These are phyloP conservation scores for Globisporangium sylvaticum DNA, from an alignment of 352 stramenopile genomes.

Conservation along the genomic window DNA sequence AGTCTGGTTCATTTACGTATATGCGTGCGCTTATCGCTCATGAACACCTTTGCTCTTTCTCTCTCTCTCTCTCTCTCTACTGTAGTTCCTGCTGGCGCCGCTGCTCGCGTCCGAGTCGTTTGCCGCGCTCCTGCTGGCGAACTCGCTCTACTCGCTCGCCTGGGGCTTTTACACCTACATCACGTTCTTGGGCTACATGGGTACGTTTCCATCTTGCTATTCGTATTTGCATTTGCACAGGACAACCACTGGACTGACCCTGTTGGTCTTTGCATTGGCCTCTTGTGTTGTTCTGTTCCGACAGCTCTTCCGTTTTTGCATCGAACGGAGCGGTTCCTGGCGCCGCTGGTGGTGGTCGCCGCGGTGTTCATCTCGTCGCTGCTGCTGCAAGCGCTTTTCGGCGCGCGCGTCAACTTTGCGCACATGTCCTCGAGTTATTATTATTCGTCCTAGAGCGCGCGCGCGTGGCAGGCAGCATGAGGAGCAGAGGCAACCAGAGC, in stretches of 20 bases:
- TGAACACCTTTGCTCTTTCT: neutral
- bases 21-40: neutral
- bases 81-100: constrained; percentile 94
- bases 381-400: constrained; percentile 68
- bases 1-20: neutral
- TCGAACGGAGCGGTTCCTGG: constrained; percentile 87
- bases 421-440: constrained; percentile 80
- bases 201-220: constrained; percentile 31
- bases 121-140: constrained; percentile 87
- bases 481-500: neutral
- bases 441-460: constrained; percentile 44
- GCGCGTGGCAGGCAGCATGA: neutral
- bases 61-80: constrained; percentile 11
- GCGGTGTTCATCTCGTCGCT: constrained; percentile 81
- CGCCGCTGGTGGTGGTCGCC: constrained; percentile 75
- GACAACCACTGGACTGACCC: neutral
- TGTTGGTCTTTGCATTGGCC: neutral
- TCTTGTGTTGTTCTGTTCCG: neutral
- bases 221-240: neutral
- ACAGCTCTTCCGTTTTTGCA: constrained; percentile 87
- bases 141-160: constrained; percentile 91
- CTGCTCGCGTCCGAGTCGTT: constrained; percentile 90
- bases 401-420: constrained; percentile 61
- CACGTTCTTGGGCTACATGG: constrained; percentile 96
- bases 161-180: constrained; percentile 98